These are phyloP conservation scores for Chlamydomonas reinhardtii DNA, from an alignment of 163 green algal species.

Conservation along the genomic window DNA sequence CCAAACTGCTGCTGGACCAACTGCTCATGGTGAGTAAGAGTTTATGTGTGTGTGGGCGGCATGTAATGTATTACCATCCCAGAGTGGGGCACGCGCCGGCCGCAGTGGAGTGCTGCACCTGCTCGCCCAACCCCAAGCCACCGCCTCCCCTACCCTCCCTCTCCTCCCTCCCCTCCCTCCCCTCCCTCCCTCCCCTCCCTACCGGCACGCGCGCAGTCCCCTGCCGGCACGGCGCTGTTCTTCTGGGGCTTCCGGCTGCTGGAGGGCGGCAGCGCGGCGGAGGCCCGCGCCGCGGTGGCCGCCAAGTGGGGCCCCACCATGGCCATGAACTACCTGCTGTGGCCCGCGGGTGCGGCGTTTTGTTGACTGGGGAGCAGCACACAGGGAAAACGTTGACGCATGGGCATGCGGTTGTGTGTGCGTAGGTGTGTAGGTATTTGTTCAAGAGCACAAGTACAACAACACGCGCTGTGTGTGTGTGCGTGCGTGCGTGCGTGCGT, in stretches of 20 bases:
- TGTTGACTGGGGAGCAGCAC: no score
- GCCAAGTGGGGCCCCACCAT: conserved; percentile 31
- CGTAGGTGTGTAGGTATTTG: no score
- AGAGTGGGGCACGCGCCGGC: no score
- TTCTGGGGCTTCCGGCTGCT: conserved; percentile 61
- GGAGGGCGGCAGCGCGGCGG: conserved; percentile 6
- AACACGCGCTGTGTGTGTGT: no score
- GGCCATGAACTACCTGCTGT: conserved; percentile 48
- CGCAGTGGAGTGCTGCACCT: no score
- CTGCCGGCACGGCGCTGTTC: conserved; percentile 69
- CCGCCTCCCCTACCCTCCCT: no score
- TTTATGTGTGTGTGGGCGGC: neutral
- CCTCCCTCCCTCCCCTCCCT: neutral
- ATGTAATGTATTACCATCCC: neutral
- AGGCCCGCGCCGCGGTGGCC: conserved; percentile 4
- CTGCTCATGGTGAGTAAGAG: conserved; percentile 57
- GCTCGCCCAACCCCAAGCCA: no score
- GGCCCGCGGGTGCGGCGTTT: neutral
- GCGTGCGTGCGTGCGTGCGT: no score
- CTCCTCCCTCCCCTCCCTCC: no score
- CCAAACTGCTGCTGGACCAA: conserved; percentile 78
- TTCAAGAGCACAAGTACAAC: no score
- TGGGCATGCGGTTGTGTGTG: no score
- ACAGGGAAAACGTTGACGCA: no score
- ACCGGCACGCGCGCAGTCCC: conserved; percentile 36